These are phyloP conservation scores for Kwoniella newhampshirensis DNA, from an alignment of 768 basidiomycete genomes.

Conservation along the genomic window DNA sequence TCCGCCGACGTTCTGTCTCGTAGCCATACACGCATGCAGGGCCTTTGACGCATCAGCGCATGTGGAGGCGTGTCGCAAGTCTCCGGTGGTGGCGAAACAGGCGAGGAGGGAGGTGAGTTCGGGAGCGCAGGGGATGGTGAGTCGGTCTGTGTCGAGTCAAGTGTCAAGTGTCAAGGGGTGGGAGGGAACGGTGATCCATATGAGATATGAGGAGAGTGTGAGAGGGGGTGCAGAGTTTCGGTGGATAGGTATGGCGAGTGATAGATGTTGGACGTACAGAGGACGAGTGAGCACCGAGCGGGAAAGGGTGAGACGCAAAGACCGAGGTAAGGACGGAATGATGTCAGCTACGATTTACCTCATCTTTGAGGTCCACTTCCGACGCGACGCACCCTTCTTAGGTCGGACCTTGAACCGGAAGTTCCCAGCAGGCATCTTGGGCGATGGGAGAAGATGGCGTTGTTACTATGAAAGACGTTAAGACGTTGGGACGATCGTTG, in stretches of 20 bases:
- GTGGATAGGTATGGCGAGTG: not conserved
- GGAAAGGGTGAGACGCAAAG: not conserved
- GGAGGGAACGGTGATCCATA: not conserved
- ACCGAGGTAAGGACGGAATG: not conserved
- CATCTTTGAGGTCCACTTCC: not conserved
- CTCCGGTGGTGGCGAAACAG: conserved; percentile 51
- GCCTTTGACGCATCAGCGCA: conserved; percentile 46
- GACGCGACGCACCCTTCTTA: conserved; percentile 17
- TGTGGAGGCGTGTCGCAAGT: conserved; percentile 35
- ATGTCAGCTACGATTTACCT: not conserved
- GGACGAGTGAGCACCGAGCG: not conserved
- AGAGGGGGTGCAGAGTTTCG: not conserved
- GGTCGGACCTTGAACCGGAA: conserved; percentile 27
- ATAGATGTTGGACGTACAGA: not conserved
- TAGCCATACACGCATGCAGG: conserved; percentile 48
- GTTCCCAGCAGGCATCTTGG: conserved; percentile 18
- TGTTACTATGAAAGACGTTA: not conserved
- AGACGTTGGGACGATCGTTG: no score
- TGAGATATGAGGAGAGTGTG: not conserved
- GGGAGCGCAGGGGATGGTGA: conserved; percentile 34
- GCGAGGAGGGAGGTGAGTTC: conserved; percentile 48
- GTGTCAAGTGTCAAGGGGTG: not conserved
- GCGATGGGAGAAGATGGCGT: no score
- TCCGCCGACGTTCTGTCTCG: conserved; percentile 11
- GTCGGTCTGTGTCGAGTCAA: conserved; percentile 5